Conservation (phyloP, 2,329 filamentous ascomycete genomes). For the Didymellaceae sp. region DNA sequence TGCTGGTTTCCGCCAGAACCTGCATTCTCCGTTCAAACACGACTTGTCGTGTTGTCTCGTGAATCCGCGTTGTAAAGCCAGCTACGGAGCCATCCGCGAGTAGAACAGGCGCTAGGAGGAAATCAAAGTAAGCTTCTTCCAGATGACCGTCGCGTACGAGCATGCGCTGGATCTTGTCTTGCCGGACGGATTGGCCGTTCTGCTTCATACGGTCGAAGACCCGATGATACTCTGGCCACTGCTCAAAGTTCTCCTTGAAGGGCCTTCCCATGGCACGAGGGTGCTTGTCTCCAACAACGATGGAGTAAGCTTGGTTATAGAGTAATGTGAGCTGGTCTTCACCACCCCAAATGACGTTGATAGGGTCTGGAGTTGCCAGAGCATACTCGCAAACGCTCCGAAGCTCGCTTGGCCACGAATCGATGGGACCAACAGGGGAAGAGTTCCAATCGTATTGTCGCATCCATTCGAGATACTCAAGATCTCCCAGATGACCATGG, state of each 20-base stretch:
- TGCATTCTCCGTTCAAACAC: conserved; percentile 80
- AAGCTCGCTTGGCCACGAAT: conserved; percentile 72
- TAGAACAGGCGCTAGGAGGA: conserved; percentile 77
- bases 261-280: conserved; percentile 74
- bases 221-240: conserved; percentile 72
- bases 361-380: conserved; percentile 62
- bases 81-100: conserved; percentile 74
- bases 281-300: conserved; percentile 75
- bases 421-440: conserved; percentile 75
- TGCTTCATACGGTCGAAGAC: conserved; percentile 69
- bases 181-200: conserved; percentile 79
- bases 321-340: conserved; percentile 67
- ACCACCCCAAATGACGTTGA: conserved; percentile 83
- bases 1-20: conserved; percentile 48
- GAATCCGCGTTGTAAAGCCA: conserved; percentile 77
- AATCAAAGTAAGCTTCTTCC: conserved; percentile 83
- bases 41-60: conserved; percentile 79
- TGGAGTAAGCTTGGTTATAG: conserved; percentile 70
- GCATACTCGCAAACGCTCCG: conserved; percentile 79
- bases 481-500: conserved; percentile 4
- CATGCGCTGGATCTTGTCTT: conserved; percentile 78
- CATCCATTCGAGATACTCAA: conserved; percentile 70
- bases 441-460: conserved; percentile 73
- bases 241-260: conserved; percentile 71
- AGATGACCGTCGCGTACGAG: conserved; percentile 70